Evolutionary conservation across 257 asterid genomes (phyloP), one percentile per base, ranked within the genome.

Genomic region (Salvia splendens): DNA sequence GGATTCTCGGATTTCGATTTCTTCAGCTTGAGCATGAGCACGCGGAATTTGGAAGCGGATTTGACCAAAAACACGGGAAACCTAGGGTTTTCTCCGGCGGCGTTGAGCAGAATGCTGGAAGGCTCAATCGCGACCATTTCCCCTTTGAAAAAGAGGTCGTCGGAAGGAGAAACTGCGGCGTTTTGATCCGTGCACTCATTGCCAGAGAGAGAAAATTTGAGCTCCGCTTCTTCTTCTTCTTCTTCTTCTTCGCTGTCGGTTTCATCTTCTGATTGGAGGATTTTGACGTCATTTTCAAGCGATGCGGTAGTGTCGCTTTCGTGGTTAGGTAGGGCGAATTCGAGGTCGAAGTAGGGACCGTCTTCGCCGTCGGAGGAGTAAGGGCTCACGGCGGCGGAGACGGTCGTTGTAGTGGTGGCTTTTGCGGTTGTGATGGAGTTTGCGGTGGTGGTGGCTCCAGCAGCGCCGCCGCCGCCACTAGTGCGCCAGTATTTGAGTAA

Each of bases 321-420:
- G 5, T 70, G 61, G 59, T 79, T 83, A 0, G 83, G 82, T 47
- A 60, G 76, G 52, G 79, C 12, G 62, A 83, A 83, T 14, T 83
- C 78, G 14, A 83, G 82, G 82, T 83, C 88, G 54, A 83, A 77
- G 71, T 75, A 83, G 0, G 88, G 88, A 0, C 88, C 88, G 47
- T 78, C 87, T 49, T 82, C 84, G 43, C 75, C 79, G 65, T 79
- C 84, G 51, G 84, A 78, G 61, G 80, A 78, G 73, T 65, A 65
- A 5, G 83, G 77, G 64, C 79, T 72, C 50, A 24, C 73, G 6
- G 47, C 77, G 16, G 74, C 67, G 67, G 73, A 3, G 62, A 72
- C 60, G 6, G 67, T 55, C 61, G 81, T 78, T 53, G 75, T 70
- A 8, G 74, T 61, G 67, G 65, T 35, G 65, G 77, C 54, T 65